Percentiles rank a stretch among this genome's conserved stretches.
phyloP scores from a whole-genome alignment of 352 stramenopile genomes.

The Phytophthora colocasiae region DNA sequence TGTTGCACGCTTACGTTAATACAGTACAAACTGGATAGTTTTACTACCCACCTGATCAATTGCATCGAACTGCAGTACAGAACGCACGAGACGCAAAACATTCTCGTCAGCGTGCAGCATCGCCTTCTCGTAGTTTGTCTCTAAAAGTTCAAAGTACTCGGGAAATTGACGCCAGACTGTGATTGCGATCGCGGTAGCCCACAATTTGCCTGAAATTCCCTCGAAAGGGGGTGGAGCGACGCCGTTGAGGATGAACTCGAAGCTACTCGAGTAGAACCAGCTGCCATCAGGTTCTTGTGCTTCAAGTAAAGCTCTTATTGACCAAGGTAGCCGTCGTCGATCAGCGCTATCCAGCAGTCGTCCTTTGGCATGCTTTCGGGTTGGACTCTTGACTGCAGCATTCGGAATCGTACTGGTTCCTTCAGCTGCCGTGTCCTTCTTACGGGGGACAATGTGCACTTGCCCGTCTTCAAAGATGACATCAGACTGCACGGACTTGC shows the following conservation, averaged over 20 bases:
- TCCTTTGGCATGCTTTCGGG: slow-evolving; percentile 29
- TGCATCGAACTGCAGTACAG: slow-evolving; percentile 48
- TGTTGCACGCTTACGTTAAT: neutral
- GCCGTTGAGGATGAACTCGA: slow-evolving; percentile 61
- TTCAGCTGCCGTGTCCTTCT: slow-evolving; percentile 4
- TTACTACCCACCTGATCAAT: slow-evolving; percentile 39
- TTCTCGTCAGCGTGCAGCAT: slow-evolving; percentile 71
- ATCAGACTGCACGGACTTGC: slow-evolving; percentile 59
- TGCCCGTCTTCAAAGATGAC: slow-evolving; percentile 47
- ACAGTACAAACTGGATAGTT: no score
- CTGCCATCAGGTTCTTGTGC: slow-evolving; percentile 71
- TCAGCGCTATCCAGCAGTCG: slow-evolving; percentile 38
- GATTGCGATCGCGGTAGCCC: slow-evolving; percentile 66
- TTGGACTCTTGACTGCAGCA: neutral
- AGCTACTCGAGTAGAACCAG: slow-evolving; percentile 65
- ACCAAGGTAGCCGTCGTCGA: slow-evolving; percentile 40
- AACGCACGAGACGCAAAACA: slow-evolving; percentile 50
- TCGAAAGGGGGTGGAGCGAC: slow-evolving; percentile 47
- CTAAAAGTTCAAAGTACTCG: slow-evolving; percentile 65
- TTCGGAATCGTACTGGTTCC: slow-evolving; percentile 1
- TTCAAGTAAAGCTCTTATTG: slow-evolving; percentile 50
- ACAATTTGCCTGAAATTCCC: slow-evolving; percentile 60
- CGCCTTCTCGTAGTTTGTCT: slow-evolving; percentile 61
- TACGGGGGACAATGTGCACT: slow-evolving; percentile 44
- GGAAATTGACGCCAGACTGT: slow-evolving; percentile 64